phyloP scores from a whole-genome alignment of 164 flowering plant species.

The Platanus orientalis region DNA sequence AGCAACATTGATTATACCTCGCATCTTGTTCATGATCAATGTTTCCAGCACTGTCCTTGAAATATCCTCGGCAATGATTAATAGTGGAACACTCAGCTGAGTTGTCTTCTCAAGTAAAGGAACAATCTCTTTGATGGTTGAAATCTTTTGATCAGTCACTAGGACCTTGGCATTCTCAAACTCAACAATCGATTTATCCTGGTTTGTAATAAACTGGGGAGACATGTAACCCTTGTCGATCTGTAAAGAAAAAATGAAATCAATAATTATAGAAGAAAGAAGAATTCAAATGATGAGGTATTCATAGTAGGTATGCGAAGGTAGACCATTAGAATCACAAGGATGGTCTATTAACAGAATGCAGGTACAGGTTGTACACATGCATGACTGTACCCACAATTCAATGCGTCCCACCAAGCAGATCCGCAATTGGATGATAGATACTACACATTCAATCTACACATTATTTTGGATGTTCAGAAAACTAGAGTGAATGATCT shows the following conservation, averaged over 20 bases:
- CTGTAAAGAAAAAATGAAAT: conserved; percentile 36
- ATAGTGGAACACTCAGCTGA: conserved; percentile 79
- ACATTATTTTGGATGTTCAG: not conserved
- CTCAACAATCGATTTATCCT: conserved; percentile 60
- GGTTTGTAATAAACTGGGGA: conserved; percentile 68
- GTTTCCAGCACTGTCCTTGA: conserved; percentile 56
- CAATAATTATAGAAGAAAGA: conserved; percentile 1
- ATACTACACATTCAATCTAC: not conserved
- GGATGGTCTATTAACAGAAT: not conserved
- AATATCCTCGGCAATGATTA: conserved; percentile 83
- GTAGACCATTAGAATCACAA: not conserved
- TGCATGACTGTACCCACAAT: not conserved
- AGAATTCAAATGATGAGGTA: not conserved
- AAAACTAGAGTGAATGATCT: not conserved
- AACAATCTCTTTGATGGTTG: conserved; percentile 54
- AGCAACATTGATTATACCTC: conserved; percentile 68
- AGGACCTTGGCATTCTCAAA: conserved; percentile 81
- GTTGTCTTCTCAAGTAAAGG: conserved; percentile 76
- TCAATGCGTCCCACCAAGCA: not conserved
- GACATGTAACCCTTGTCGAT: conserved; percentile 91
- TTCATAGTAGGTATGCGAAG: not conserved
- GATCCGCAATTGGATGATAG: not conserved
- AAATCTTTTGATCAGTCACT: conserved; percentile 77
- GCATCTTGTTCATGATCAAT: conserved; percentile 61
- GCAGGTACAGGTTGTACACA: not conserved